Base-by-base conservation (phyloP, 306 rosid genomes). In the Vachellia pachyceras region DNA sequence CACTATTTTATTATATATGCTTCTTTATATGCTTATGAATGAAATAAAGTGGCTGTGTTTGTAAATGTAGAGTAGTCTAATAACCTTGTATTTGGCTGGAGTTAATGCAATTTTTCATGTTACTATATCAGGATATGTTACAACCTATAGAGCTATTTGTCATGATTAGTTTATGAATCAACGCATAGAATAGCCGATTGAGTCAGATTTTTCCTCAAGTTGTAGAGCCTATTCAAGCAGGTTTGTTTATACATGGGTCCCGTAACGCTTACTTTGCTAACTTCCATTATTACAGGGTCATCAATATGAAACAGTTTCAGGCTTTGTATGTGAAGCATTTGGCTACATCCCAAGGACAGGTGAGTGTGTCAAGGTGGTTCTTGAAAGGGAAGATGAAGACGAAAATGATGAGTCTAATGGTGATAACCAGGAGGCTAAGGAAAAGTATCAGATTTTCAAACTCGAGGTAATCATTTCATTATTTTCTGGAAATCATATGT, bases 301-400 rank as follows among this genome's bases (percentile, higher is more conserved):
- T 80, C 99, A 94, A 86, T 96, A 96, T 68, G 99, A 96, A 87
- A 96, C 99, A 1, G 99, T 96, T 44, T 96, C 99, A 0, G 99
- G 99, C 74, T 96, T 96, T 84, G 92, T 93, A 63, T 96, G 99
- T 23, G 99, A 90, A 87, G 90, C 94, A 66, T 95, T 95, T 88
- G 99, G 99, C 82, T 94, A 96, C 77, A 96, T 94, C 77, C 99
- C 98, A 17, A 91, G 97, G 89, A 96, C 98, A 5, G 99, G 99
- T 10, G 98, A 96, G 88, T 85, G 83, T 84, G 87, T 93, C 85
- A 93, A 92, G 87, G 89, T 96, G 57, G 91, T 92, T 75, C 95
- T 96, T 54, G 99, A 93, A 81, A 94, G 90, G 85, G 98, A 92
- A 76, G 90, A 82, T 68, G 93, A 90, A 84, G 97, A 93, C 79